These are phyloP conservation scores for Begonia loranthoides DNA, from an alignment of 306 rosid species.

Conservation along the genomic window DNA sequence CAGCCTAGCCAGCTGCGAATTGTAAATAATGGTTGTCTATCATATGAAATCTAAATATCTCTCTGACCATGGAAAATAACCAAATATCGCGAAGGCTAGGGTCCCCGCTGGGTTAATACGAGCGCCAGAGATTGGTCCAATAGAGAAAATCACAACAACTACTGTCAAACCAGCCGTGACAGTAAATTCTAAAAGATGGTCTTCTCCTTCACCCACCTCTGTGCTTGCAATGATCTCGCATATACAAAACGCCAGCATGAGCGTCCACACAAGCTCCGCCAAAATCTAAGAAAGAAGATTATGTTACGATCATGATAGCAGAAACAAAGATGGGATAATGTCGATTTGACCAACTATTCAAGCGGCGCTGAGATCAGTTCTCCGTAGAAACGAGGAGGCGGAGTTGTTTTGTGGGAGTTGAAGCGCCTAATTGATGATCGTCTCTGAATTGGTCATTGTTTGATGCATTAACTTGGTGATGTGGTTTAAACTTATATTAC, in stretches of 20 bases:
- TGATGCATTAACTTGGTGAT: too few species aligned
- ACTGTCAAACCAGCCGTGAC: conserved; percentile 77
- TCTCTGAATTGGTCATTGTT: too few species aligned
- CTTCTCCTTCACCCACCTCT: conserved; percentile 26
- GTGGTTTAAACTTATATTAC: too few species aligned
- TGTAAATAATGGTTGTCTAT: too few species aligned
- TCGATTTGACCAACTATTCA: background rate
- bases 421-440: too few species aligned
- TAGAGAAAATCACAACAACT: conserved; percentile 49
- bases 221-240: conserved; percentile 64
- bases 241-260: conserved; percentile 60
- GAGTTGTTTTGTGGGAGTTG: background rate
- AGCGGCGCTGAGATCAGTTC: background rate
- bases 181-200: conserved; percentile 68
- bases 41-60: conserved; percentile 26
- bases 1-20: too few species aligned
- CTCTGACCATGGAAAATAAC: conserved; percentile 68
- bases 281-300: conserved; percentile 29
- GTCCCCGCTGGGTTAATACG: conserved; percentile 88
- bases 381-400: background rate
- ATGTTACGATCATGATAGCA: background rate
- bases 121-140: conserved; percentile 67
- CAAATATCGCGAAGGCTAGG: conserved; percentile 67
- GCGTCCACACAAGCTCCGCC: conserved; percentile 76
- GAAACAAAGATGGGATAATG: background rate